Evolutionary conservation across 495 filamentous ascomycete species (phyloP).

Genomic region (Hypoxylon lienhwacheense): DNA sequence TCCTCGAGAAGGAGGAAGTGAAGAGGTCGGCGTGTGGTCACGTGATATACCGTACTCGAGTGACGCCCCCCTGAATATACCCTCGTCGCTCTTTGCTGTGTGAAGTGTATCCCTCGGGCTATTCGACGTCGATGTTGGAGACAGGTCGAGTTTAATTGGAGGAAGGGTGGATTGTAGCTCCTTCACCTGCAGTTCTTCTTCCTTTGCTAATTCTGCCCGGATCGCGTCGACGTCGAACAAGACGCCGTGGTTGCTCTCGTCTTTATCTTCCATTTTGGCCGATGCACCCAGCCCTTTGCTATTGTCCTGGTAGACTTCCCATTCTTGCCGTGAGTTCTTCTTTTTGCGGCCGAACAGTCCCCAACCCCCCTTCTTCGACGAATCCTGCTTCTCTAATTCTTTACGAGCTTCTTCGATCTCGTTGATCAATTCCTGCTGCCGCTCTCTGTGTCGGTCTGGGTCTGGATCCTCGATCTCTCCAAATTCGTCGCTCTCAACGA

Average conservation of each 20-base stretch:
- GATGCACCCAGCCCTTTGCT: conserved; percentile 37
- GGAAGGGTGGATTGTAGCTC: conserved; percentile 87
- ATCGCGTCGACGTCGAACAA: conserved; percentile 98
- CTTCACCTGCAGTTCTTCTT: conserved; percentile 67
- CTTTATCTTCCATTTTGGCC: conserved; percentile 45
- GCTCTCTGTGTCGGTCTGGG: conserved; percentile 84
- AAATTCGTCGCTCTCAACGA: conserved; percentile 90
- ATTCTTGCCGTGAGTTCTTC: conserved; percentile 78
- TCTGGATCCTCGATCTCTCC: conserved; percentile 97
- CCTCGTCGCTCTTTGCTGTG: conserved; percentile 55
- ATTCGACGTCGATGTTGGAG: conserved; percentile 38
- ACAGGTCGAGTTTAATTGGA: conserved; percentile 77
- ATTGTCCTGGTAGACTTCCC: conserved; percentile 86
- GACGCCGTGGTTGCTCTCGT: conserved; percentile 59
- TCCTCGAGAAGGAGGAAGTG: conserved; percentile 11
- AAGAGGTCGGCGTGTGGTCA: conserved; percentile 34
- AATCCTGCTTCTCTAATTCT: conserved; percentile 69
- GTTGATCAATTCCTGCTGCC: conserved; percentile 89
- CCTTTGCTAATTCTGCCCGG: conserved; percentile 76
- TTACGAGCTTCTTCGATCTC: conserved; percentile 95
- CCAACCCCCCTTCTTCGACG: conserved; percentile 55
- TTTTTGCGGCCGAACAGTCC: conserved; percentile 79
- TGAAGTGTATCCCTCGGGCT: conserved; percentile 47
- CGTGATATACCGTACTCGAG: conserved; percentile 43
- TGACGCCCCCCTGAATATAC: conserved; percentile 26